These are phyloP conservation scores for Claviceps humidiphila DNA, from an alignment of 2,329 filamentous ascomycete genomes.

Conservation along the genomic window DNA sequence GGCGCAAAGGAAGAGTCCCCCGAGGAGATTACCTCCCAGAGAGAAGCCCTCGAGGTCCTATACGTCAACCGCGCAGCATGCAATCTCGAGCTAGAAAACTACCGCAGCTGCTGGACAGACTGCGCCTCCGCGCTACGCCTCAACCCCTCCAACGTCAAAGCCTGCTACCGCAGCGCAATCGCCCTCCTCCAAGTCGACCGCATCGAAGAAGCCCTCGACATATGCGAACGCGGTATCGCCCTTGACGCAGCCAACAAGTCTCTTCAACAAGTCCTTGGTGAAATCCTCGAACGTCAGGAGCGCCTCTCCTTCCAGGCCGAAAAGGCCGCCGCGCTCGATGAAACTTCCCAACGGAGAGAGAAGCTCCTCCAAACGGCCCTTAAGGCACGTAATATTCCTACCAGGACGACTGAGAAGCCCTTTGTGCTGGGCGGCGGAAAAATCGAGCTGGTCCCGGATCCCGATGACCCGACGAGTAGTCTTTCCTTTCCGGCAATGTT, in stretches of 20 bases:
- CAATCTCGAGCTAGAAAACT: constrained; percentile 80
- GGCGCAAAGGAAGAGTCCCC: constrained; percentile 25
- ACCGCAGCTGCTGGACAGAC: constrained; percentile 73
- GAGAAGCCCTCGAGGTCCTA: constrained; percentile 56
- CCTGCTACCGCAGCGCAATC: constrained; percentile 70
- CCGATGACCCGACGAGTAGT: constrained; percentile 56
- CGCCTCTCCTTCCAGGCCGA: constrained; percentile 40
- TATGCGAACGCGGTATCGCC: constrained; percentile 58
- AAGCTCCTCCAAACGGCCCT: constrained; percentile 53
- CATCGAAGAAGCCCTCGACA: constrained; percentile 66
- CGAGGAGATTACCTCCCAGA: constrained; percentile 48
- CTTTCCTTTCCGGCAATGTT: constrained; percentile 69
- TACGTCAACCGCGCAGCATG: constrained; percentile 82
- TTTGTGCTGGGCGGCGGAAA: constrained; percentile 81
- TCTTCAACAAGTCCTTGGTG: constrained; percentile 46
- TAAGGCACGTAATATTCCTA: constrained; percentile 54
- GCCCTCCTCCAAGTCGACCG: constrained; percentile 72
- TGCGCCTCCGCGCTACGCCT: constrained; percentile 67
- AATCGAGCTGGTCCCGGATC: constrained; percentile 57
- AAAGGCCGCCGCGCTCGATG: constrained; percentile 41
- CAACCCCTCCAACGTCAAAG: constrained; percentile 75
- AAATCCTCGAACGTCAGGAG: constrained; percentile 48
- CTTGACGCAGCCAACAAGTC: constrained; percentile 59
- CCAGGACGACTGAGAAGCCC: constrained; percentile 52
- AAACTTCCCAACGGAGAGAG: constrained; percentile 41